A percentile compares a stretch with the other conserved stretches of the same genome.
phyloP scores from a whole-genome alignment of 2,329 filamentous ascomycete species.

The Epichloe aotearoae region DNA sequence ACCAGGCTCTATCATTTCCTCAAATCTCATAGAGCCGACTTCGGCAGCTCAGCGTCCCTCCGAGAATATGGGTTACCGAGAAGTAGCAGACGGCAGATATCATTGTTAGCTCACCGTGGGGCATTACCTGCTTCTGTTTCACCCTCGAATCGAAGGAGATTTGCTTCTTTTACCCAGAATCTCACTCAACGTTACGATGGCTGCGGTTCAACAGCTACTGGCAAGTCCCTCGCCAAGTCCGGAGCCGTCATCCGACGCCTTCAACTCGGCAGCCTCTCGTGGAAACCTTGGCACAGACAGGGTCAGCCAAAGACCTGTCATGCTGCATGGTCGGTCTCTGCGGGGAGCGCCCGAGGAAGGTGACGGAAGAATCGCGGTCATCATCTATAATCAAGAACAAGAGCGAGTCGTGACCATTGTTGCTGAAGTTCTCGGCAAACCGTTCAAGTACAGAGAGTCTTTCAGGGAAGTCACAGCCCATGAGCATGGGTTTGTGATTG shows the following conservation, averaged over 20 bases:
- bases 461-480: slow-evolving; percentile 40
- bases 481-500: slow-evolving; percentile 53
- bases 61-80: not conserved
- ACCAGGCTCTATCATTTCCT: not conserved
- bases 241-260: slow-evolving; percentile 9
- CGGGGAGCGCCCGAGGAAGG: slow-evolving; percentile 35
- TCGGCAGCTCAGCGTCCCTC: not conserved
- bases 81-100: not conserved
- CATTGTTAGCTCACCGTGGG: not conserved
- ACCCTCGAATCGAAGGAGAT: not conserved
- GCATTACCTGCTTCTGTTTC: not conserved
- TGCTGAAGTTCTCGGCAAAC: slow-evolving; percentile 67
- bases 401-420: slow-evolving; percentile 63
- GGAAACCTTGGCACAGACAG: slow-evolving; percentile 22
- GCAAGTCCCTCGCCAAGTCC: slow-evolving; percentile 20
- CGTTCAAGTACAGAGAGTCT: slow-evolving; percentile 44
- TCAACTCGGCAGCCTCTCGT: slow-evolving; percentile 12
- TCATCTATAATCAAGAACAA: slow-evolving; percentile 59
- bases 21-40: not conserved
- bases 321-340: slow-evolving; percentile 26
- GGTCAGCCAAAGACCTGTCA: slow-evolving; percentile 19
- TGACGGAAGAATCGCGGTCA: slow-evolving; percentile 46
- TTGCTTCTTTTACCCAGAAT: not conserved
- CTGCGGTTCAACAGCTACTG: slow-evolving; percentile 25
- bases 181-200: slow-evolving; percentile 15